Base-by-base conservation (phyloP, 352 stramenopile genomes). In the Phytophthora pinifolia region DNA sequence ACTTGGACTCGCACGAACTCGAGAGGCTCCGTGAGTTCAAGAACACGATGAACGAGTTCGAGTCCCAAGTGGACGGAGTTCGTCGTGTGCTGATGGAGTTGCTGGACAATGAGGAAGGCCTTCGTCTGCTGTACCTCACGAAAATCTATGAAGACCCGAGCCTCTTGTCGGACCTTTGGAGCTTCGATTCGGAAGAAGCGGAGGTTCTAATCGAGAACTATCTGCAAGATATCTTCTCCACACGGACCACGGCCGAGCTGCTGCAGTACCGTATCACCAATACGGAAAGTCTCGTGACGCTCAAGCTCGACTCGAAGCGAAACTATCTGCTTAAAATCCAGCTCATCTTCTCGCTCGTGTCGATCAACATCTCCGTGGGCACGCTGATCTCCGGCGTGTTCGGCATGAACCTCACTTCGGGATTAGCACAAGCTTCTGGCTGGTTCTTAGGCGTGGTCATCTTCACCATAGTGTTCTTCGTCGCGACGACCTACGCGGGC, bases 191-290 rank as follows among this genome's bases (percentile, higher is more conserved):
- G 20, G 73, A 83, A 54, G 70, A 80, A 45, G 73, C 70, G 14
- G 73, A 83, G 41, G 70, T 65, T 7, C 49, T 84, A 35, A 54
- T 84, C 32, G 71, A 84, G 46, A 78, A 72, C 12, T 84, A 84
- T 44, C 45, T 84, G 10, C 71, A 82, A 46, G 74, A 86, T 31
- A 86, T 86, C 22, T 73, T 80, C 52, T 74, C 76, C 17, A 85
- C 72, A 9, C 68, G 70, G 9, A 80, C 74, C 8, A 85, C 77
- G 39, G 72, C 70, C 9, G 64, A 39, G n/a, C 55, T 86, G 12
- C 55, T 86, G 44, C 72, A 83, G 53, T 63, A 74, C 18, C 76
- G 76, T 10, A 83, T 86, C 47, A 47, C 70, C 25, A 83, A 79
- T 51, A 83, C 75, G 9, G 72, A 86, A 48, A 77, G 59, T 22